Evolutionary conservation across 495 filamentous ascomycete species (phyloP), one percentile per base, ranked within the genome.

Genomic region (Elasticomyces elasticus): DNA sequence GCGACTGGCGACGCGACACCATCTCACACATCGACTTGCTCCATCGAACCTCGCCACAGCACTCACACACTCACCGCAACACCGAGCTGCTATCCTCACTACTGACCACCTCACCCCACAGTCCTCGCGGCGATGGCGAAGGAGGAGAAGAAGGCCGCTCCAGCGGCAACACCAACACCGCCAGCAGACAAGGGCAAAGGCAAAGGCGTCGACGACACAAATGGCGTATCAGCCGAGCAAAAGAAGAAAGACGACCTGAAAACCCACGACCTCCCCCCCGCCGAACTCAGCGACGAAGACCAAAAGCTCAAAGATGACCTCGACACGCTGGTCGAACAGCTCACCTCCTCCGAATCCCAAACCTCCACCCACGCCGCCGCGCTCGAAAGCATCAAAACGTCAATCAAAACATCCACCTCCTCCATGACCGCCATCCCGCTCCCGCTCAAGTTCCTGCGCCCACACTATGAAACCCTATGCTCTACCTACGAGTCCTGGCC

Each of bases 361-460:
- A 79, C 80, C 31, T 79, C 79, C 53, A 86, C 97, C 58, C 96
- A 99, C 72, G 88, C 85, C 64, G 82, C 90, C 51, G 84, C 92
- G 38, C 74, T 99, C 59, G 89, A 96, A 66, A 82, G 87, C 51
- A 96, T 99, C 78, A 95, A 94, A 74, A 86, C 80, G 63, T 92
- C 85, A 64, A 99, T 99, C 73, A 96, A 94, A 73, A 99, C 94
- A 37, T 95, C 92, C 37, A 99, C 92, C 38, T 94, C 87, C 35
- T 99, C 92, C 11, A 97, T 99, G 92, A 99, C 92, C 19, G 92
- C 92, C 37, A 91, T 99, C 51, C 92, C 92, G 1, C 97, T 97
- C 72, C 92, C 92, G 35, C 79, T 99, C 52, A 99, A 99, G 69
- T 97, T 99, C 69, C 79, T 99, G 51, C 79, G 94, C 69, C 92